phyloP scores from a whole-genome alignment of 2,329 filamentous ascomycete species.

The Thelonectria blattea region DNA sequence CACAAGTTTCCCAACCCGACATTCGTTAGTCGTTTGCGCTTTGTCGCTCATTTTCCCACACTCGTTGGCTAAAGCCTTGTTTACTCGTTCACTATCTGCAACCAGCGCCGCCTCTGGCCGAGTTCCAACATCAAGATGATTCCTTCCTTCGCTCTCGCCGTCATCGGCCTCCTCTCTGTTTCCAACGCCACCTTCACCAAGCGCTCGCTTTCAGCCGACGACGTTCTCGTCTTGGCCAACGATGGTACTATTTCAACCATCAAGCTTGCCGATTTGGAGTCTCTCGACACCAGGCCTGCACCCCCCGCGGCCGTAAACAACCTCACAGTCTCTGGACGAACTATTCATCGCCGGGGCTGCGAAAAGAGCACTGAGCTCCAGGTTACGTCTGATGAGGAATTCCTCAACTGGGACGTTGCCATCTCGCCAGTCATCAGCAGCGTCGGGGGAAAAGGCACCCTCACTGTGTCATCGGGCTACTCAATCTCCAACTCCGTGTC shows the following conservation, averaged over 20 bases:
- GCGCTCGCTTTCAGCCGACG: slow-evolving; percentile 21
- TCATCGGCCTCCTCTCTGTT: slow-evolving; percentile 27
- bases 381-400: slow-evolving; percentile 28
- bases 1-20: too few relatives aligned
- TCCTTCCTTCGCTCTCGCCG: not conserved
- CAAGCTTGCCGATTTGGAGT: slow-evolving; percentile 28
- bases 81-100: too few relatives aligned
- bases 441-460: slow-evolving; percentile 20
- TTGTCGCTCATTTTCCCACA: too few relatives aligned
- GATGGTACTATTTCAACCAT: slow-evolving; percentile 30
- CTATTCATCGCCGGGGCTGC: slow-evolving; percentile 18
- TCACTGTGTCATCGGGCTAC: slow-evolving; percentile 23
- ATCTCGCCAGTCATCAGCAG: slow-evolving; percentile 35
- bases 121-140: too few relatives aligned
- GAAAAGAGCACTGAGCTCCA: slow-evolving; percentile 31
- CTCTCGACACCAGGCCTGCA: slow-evolving; percentile 15
- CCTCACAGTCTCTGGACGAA: not conserved
- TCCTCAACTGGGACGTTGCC: slow-evolving; percentile 33
- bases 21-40: too few relatives aligned
- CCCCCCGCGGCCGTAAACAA: not conserved
- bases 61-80: too few relatives aligned
- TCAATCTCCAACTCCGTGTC: slow-evolving; percentile 26
- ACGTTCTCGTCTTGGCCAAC: slow-evolving; percentile 28
- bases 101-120: too few relatives aligned
- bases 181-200: slow-evolving; percentile 23